These are phyloP conservation scores for Tricholoma sp. DNA, from an alignment of 768 basidiomycete genomes.

Conservation along the genomic window DNA sequence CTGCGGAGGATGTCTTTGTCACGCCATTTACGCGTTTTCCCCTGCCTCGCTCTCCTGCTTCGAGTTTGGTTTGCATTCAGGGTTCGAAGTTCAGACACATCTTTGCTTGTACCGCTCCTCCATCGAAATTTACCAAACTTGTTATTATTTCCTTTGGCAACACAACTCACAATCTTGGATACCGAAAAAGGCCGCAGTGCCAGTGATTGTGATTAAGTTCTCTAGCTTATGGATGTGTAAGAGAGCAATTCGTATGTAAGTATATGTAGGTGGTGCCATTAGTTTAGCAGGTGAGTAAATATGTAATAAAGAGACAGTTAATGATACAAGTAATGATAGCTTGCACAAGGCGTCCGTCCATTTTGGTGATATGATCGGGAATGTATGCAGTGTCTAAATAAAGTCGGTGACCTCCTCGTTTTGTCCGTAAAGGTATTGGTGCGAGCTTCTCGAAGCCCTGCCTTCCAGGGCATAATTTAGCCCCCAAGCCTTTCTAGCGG, in stretches of 20 bases:
- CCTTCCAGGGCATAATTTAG: background rate
- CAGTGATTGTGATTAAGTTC: background rate
- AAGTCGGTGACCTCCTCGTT: constrained; percentile 14
- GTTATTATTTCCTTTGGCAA: too few species aligned
- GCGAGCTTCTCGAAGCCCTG: background rate
- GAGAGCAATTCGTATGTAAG: background rate
- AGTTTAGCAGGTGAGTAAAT: background rate
- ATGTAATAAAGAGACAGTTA: constrained; percentile 1
- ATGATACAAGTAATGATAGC: constrained; percentile 19
- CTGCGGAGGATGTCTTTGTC: too few species aligned
- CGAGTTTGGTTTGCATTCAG: background rate
- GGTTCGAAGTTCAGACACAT: background rate
- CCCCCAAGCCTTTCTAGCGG: background rate
- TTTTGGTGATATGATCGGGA: constrained; percentile 20
- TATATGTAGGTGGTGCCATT: background rate
- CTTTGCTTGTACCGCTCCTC: background rate
- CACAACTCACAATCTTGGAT: too few species aligned
- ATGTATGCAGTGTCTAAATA: constrained; percentile 5
- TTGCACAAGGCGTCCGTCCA: constrained; percentile 19
- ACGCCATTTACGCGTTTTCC: background rate
- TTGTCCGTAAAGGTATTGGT: constrained; percentile 16
- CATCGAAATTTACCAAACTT: background rate
- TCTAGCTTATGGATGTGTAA: background rate
- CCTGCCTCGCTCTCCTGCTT: background rate
- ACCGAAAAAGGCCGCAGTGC: background rate